Evolutionary conservation across 306 rosid genomes (phyloP), one percentile per base, ranked within the genome.

Genomic region (Medicago lupulina): DNA sequence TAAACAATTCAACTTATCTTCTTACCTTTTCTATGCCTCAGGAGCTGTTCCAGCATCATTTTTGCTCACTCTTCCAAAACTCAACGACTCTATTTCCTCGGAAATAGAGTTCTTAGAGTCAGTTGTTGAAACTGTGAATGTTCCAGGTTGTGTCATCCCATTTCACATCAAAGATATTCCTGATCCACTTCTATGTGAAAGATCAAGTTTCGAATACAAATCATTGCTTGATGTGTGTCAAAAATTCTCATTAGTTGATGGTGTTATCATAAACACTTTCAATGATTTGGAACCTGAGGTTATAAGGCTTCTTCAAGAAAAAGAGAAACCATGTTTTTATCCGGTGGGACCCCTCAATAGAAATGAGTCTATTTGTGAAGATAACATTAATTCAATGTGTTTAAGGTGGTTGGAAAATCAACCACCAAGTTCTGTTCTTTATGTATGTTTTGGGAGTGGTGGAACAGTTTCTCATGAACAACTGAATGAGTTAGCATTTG

Each of bases 401-500:
- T 13, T 76, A 6, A 44, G 3, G 44, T 84, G 88, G 85, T 63
- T 84, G 67, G 78, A 77, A 0, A 73, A 62, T 64, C 81, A 84
- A 2, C 69, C 67, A 9, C 76, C 11, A 14, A 71, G 62, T 8
- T 81, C 85, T 18, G 79, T 81, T 1, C 4, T 84, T 17, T 85
- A 6, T 55, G 74, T 85, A 8, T 74, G 82, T 14, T 85, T 81
- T 49, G 86, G 86, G 8, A 85, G 88, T 75, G 88, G 77, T 46
- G 88, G 86, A 14, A 79, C 83, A 28, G 66, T 81, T 1, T 75
- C 82, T 18, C 47, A 46, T 15, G 80, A 78, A 0, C 86, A 85
- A 43, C 57, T 78, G 9, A 39, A 47, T 3, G 86, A 85, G 70
- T 12, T 85, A 31, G 83, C 88, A 2, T 34, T 40, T 51, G 88